Evolutionary conservation across 805 yeast species (phyloP).

Genomic region (Komagataella mondaviorum): DNA sequence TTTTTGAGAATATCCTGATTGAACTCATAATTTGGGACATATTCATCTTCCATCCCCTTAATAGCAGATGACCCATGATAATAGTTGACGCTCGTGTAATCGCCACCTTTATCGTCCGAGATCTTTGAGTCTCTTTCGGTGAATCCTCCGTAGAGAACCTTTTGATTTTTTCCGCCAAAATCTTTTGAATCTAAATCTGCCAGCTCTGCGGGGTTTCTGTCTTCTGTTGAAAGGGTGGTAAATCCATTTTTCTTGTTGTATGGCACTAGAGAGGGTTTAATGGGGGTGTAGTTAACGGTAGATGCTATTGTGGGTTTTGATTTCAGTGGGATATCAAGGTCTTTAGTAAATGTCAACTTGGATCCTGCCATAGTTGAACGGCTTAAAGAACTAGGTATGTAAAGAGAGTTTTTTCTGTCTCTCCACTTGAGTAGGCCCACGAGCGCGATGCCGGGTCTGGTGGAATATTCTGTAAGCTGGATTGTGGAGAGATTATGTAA

Average conservation of each 20-base stretch:
- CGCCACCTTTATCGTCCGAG: not conserved
- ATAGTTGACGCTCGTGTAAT: not conserved
- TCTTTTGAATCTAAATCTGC: not conserved
- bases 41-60: conserved; percentile 59
- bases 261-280: conserved; percentile 1
- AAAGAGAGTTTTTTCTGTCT: not conserved
- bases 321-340: not conserved
- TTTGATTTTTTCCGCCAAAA: not conserved
- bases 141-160: not conserved
- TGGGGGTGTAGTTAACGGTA: conserved; percentile 1
- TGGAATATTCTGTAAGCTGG: not conserved
- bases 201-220: conserved; percentile 6
- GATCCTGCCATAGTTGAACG: not conserved
- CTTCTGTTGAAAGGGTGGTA: conserved; percentile 3
- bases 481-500: not conserved
- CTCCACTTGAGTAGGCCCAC: not conserved
- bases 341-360: not conserved
- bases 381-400: not conserved
- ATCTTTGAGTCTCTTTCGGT: not conserved
- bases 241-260: conserved; percentile 7
- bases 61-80: conserved; percentile 5
- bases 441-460: not conserved
- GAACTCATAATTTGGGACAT: conserved; percentile 60
- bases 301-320: not conserved
- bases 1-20: conserved; percentile 26